A percentile compares a stretch with the other conserved stretches of the same genome.
Conservation (phyloP, 1,284 basidiomycete species). For the Pseudomicrostroma phylloplanum region DNA sequence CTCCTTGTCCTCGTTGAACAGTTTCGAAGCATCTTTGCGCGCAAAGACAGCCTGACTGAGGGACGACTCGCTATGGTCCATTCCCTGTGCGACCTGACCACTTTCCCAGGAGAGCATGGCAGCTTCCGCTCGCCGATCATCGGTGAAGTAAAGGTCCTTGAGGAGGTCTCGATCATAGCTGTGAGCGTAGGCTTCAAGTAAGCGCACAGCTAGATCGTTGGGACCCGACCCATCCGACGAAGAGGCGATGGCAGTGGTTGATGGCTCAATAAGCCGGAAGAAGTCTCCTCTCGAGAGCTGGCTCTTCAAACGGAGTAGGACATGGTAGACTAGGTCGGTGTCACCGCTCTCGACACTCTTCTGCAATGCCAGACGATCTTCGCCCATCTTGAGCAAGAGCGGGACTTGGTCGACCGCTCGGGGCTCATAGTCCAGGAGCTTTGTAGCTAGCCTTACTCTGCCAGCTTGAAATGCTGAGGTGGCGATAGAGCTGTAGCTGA, state of each 20-base stretch:
- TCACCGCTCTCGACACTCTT: constrained; percentile 93
- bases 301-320: constrained; percentile 56
- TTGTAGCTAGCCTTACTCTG: constrained; percentile 74
- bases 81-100: constrained; percentile 61
- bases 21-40: constrained; percentile 77
- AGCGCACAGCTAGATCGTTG: constrained; percentile 26
- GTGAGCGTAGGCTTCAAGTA: constrained; percentile 45
- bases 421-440: constrained; percentile 87
- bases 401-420: constrained; percentile 89
- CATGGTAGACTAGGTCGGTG: constrained; percentile 64
- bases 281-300: constrained; percentile 81
- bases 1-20: constrained; percentile 90
- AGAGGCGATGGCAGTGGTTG: constrained; percentile 9
- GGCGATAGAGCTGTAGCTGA: constrained; percentile 92
- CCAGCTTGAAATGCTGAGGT: constrained; percentile 89
- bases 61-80: constrained; percentile 13
- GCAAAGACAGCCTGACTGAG: constrained; percentile 59
- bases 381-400: constrained; percentile 84
- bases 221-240: not conserved
- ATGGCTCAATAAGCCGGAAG: constrained; percentile 80
- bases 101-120: constrained; percentile 62
- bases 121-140: constrained; percentile 86
- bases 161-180: constrained; percentile 72
- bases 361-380: constrained; percentile 76
- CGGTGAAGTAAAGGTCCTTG: constrained; percentile 94